phyloP scores from a whole-genome alignment of 2,329 filamentous ascomycete genomes.

The Chalaropsis thielavioides region DNA sequence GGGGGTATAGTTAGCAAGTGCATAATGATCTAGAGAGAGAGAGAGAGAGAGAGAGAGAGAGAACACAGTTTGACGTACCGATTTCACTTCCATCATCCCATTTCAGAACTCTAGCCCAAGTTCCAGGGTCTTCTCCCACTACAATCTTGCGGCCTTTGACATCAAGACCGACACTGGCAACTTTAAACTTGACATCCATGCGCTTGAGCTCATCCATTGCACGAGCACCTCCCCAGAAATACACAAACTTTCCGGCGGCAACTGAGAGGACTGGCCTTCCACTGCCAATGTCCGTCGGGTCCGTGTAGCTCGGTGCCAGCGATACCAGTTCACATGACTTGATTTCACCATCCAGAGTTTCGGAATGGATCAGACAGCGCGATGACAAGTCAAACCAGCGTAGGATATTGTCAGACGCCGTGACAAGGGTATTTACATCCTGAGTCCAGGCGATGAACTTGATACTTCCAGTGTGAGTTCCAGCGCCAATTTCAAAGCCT shows the following conservation, averaged over 20 bases:
- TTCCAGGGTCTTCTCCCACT: slow-evolving; percentile 80
- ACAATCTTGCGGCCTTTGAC: slow-evolving; percentile 68
- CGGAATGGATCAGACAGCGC: slow-evolving; percentile 59
- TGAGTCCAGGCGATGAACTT: slow-evolving; percentile 93
- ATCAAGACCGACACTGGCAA: slow-evolving; percentile 82
- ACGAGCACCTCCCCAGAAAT: slow-evolving; percentile 69
- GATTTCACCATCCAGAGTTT: slow-evolving; percentile 69
- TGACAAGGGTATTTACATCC: slow-evolving; percentile 77
- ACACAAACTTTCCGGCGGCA: slow-evolving; percentile 83
- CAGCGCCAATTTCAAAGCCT: slow-evolving; percentile 75
- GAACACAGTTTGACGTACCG: slow-evolving; percentile 32
- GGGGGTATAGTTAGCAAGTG: slow-evolving; percentile 14
- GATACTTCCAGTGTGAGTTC: slow-evolving; percentile 73
- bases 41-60: not conserved
- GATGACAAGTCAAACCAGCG: slow-evolving; percentile 87
- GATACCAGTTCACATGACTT: slow-evolving; percentile 82
- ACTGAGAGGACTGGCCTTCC: slow-evolving; percentile 67
- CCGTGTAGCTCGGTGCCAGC: slow-evolving; percentile 43
- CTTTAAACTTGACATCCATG: slow-evolving; percentile 64
- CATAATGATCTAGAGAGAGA: not conserved
- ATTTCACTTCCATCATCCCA: slow-evolving; percentile 73
- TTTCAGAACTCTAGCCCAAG: slow-evolving; percentile 90
- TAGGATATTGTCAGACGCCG: slow-evolving; percentile 79
- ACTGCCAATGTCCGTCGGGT: slow-evolving; percentile 47
- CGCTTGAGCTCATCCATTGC: slow-evolving; percentile 65